phyloP scores from a whole-genome alignment of 495 filamentous ascomycete species.

The Aspergillus affinis region DNA sequence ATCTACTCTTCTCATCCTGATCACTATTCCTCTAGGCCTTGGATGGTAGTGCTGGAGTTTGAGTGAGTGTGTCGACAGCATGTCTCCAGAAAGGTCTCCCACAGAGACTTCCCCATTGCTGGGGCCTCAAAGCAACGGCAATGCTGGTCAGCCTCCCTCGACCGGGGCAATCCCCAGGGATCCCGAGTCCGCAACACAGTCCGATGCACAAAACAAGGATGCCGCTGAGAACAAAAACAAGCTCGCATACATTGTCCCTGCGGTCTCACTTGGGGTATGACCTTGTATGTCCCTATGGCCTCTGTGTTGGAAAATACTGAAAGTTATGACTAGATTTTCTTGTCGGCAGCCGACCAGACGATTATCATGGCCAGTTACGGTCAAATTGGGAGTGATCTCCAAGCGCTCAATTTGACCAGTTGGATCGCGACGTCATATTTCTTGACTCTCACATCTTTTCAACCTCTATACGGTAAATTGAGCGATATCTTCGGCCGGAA shows the following conservation, averaged over 20 bases:
- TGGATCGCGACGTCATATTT: slow-evolving; percentile 84
- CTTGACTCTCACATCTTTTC: slow-evolving; percentile 75
- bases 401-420: slow-evolving; percentile 73
- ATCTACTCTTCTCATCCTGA: neutral
- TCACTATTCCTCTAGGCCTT: neutral
- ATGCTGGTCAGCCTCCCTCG: slow-evolving; percentile 20
- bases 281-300: neutral
- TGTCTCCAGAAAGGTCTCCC: slow-evolving; percentile 29
- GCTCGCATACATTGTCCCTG: slow-evolving; percentile 49
- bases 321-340: slow-evolving; percentile 52
- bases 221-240: slow-evolving; percentile 31
- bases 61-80: slow-evolving; percentile 11
- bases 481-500: slow-evolving; percentile 87
- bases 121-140: slow-evolving; percentile 27
- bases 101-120: slow-evolving; percentile 48
- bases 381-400: slow-evolving; percentile 75
- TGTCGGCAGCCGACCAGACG: slow-evolving; percentile 77
- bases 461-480: slow-evolving; percentile 75
- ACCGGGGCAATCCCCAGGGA: slow-evolving; percentile 29
- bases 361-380: slow-evolving; percentile 79
- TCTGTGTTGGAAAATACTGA: neutral
- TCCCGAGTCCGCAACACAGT: slow-evolving; percentile 20
- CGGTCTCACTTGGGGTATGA: slow-evolving; percentile 54
- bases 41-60: slow-evolving; percentile 13
- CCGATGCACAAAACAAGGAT: slow-evolving; percentile 24